Percentiles rank a stretch among this genome's conserved stretches.
These are phyloP conservation scores for Trametes cinnabarina DNA, from an alignment of 768 basidiomycete genomes.

Conservation along the genomic window DNA sequence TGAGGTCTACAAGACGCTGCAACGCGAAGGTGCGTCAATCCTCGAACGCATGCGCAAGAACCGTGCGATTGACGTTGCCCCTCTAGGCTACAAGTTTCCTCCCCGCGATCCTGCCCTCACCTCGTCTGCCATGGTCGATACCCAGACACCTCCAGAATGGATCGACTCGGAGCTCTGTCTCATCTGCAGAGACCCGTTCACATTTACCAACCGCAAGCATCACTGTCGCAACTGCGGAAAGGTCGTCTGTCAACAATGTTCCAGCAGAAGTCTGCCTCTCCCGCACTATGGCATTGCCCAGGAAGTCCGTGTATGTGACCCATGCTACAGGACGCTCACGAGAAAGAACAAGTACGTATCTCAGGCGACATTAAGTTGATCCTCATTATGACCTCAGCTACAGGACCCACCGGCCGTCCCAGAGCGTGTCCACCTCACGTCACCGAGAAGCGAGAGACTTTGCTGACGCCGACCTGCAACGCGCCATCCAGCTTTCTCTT, in stretches of 20 bases:
- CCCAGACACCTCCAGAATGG: slow-evolving; percentile 93
- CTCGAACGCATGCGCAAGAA: not conserved
- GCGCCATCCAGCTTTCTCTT: slow-evolving; percentile 89
- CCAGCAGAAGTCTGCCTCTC: slow-evolving; percentile 76
- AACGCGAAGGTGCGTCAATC: slow-evolving; percentile 62
- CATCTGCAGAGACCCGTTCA: slow-evolving; percentile 86
- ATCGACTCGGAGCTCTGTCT: slow-evolving; percentile 94
- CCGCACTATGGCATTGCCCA: slow-evolving; percentile 93
- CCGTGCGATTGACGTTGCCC: not conserved
- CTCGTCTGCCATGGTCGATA: slow-evolving; percentile 85
- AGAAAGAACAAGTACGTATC: slow-evolving; percentile 54
- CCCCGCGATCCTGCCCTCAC: slow-evolving; percentile 69
- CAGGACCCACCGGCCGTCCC: slow-evolving; percentile 53
- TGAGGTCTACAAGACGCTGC: slow-evolving; percentile 76
- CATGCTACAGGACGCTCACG: slow-evolving; percentile 75
- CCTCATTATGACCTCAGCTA: slow-evolving; percentile 7
- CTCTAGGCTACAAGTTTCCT: slow-evolving; percentile 77
- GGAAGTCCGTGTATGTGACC: slow-evolving; percentile 91
- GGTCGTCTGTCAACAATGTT: slow-evolving; percentile 94
- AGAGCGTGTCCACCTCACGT: slow-evolving; percentile 51
- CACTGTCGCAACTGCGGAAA: slow-evolving; percentile 98
- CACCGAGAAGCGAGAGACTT: slow-evolving; percentile 58
- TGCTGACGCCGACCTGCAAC: slow-evolving; percentile 85
- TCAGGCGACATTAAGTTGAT: too few relatives aligned
- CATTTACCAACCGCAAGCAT: slow-evolving; percentile 95